Evolutionary conservation across 148 eudicot genomes (phyloP), one percentile per base, ranked within the genome.

Genomic region (Nyssa sinensis): DNA sequence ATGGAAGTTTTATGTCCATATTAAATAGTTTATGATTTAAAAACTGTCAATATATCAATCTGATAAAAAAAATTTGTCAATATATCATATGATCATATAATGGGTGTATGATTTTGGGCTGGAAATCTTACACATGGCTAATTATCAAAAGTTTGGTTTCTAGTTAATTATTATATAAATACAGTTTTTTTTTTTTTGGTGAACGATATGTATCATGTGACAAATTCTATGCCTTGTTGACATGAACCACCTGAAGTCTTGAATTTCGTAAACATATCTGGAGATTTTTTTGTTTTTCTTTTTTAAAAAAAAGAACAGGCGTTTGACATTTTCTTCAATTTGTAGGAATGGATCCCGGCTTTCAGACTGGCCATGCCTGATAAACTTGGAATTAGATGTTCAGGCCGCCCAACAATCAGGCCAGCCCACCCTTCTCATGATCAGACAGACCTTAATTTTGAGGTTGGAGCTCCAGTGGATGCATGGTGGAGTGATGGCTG

Each of bases 401-500:
- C 78, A 62, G 86, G 85, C 37, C 91, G 99, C 27, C 89, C 86
- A 31, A 86, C 88, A 33, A 83, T 88, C 59, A 85, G 99, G 86
- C 99, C 98, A 14, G 87, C 82, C 44, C n/a, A n/a, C n/a, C 83
- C 86, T 53, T 30, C 25, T 44, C 70, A 76, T 21, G 69, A 84
- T 64, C 69, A 72, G 5, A 31, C 64, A 37, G 86, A 76, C 53
- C 51, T 32, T 63, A 74, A 64, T 47, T 81, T 86, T 69, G 87
- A 80, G 75, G 85, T 89, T 62, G 99, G 99, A 67, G 81, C 80
- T 81, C 86, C 93, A 1, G 97, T 90, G 19, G 99, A 96, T 79
- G 93, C 93, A 25, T 91, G 99, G 99, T 96, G 99, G 99, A 85
- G 93, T 57, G 98, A 93, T 83, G 99, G 99, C 62, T 96, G 98